Evolutionary conservation across 345 rosid species (phyloP).

Genomic region (Noccaea caerulescens): DNA sequence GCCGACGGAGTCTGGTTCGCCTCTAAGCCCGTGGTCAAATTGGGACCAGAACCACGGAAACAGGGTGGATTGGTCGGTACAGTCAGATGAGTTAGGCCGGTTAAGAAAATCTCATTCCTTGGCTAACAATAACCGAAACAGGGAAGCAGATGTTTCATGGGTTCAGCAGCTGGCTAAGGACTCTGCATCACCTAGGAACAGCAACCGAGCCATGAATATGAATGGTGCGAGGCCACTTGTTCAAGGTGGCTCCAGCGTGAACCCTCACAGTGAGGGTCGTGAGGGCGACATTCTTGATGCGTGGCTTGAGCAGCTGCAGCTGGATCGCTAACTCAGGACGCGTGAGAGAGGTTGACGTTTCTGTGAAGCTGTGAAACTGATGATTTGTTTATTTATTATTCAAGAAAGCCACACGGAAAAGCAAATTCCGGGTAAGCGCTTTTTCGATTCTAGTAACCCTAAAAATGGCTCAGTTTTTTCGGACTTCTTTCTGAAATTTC

Average conservation of each 20-base stretch:
- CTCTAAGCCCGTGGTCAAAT: constrained; percentile 71
- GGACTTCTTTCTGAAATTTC: constrained; percentile 37
- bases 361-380: constrained; percentile 45
- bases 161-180: constrained; percentile 78
- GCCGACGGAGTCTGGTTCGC: constrained; percentile 54
- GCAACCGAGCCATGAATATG: constrained; percentile 43
- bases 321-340: constrained; percentile 71
- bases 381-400: constrained; percentile 45
- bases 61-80: constrained; percentile 69
- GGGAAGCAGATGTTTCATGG: constrained; percentile 85
- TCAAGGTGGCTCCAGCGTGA: constrained; percentile 46
- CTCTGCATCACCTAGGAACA: constrained; percentile 61
- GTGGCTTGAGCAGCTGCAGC: constrained; percentile 81
- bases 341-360: constrained; percentile 50
- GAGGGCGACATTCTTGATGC: constrained; percentile 65
- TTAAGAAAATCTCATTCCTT: constrained; percentile 56
- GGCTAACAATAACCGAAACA: constrained; percentile 52
- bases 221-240: constrained; percentile 44
- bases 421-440: constrained; percentile 40
- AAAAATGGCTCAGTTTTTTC: constrained; percentile 40
- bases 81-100: constrained; percentile 59
- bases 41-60: constrained; percentile 80
- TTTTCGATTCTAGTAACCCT: constrained; percentile 35
- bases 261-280: constrained; percentile 40
- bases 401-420: constrained; percentile 30